A percentile compares a stretch with the other conserved stretches of the same genome.
phyloP scores from a whole-genome alignment of 148 eudicot genomes.

The Cornus florida region DNA sequence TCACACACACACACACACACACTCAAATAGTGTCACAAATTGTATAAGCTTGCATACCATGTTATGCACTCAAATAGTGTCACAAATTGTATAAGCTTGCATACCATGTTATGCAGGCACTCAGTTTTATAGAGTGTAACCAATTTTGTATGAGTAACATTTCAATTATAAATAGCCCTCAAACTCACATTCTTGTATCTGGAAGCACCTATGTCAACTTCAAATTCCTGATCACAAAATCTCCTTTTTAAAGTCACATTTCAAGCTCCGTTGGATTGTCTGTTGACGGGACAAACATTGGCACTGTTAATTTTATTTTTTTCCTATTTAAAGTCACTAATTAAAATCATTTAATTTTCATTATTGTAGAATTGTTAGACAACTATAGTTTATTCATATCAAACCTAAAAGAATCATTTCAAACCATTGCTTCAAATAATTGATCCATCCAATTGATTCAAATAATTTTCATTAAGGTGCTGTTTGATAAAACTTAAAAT shows the following conservation, averaged over 20 bases:
- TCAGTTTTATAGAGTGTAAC: constrained; percentile 14
- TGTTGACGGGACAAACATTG: constrained; percentile 15
- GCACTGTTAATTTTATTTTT: not conserved
- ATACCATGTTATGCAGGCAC: constrained; percentile 17
- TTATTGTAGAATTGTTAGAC: too few species aligned
- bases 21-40: not conserved
- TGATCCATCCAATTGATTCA: too few species aligned
- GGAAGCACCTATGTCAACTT: not conserved
- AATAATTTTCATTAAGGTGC: too few species aligned
- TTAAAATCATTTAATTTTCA: not conserved
- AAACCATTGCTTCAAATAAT: too few species aligned
- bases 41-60: too few species aligned
- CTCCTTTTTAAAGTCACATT: constrained; percentile 26
- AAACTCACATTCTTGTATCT: constrained; percentile 22
- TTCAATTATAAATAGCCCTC: constrained; percentile 21
- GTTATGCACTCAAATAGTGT: not conserved
- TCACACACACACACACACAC: too few species aligned
- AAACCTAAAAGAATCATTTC: too few species aligned
- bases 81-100: not conserved
- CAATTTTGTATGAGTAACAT: constrained; percentile 7
- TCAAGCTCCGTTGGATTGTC: constrained; percentile 12
- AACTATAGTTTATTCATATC: too few species aligned
- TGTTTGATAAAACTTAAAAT: too few species aligned
- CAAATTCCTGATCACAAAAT: constrained; percentile 5
- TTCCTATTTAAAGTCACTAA: not conserved